Base-by-base conservation (phyloP, 148 eudicot genomes). In the Chenopodium berlandieri region DNA sequence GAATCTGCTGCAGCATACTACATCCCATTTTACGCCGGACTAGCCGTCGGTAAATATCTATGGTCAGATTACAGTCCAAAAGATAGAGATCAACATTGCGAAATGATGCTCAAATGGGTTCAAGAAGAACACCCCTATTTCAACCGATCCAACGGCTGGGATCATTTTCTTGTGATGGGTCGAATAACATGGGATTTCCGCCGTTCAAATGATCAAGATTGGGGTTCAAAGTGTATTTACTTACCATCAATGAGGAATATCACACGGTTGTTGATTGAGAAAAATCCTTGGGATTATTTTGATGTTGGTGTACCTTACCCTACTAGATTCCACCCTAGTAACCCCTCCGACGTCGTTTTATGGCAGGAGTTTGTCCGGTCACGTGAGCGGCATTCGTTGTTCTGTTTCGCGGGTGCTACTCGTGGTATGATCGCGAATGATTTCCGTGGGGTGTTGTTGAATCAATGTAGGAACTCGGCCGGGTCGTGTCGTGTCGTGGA, bases 111-210 rank as follows among this genome's bases (percentile, higher is more conserved):
- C 6, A 20, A 65, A 17, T 91, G 92, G 91, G 81, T 91, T 27
- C 69, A 82, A 50, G 30, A 69, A 0, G 86, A 84, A 4, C 79
- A 22, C 48, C 84, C 87, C 7, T 85, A 78, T 44, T 69, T 85
- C 0, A 85, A 81, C 3, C 40, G 79, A 71, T 73, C 87, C 58
- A 81, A 79, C 2, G 87, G 86, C 60, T 91, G 86, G 89, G 94
- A 94, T 87, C 98, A 94, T 58, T 88, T 94, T 84, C 88, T 92
- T 37, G 84, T 89, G 9, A 82, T 94, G 71, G 94, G 94, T 3
- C 76, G 98, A 10, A 92, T 91, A 82, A 90, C 93, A 9, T 94
- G 98, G 98, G 96, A 92, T 83, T 94, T 94, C 76, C 88, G 95
- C 75, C 90, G 93, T 5, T 76, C 92, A 4, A 88, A 82, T n/a